Percentiles rank a stretch among this genome's conserved stretches.
phyloP scores from a whole-genome alignment of 805 yeast genomes.

The Lipomyces japonicus region DNA sequence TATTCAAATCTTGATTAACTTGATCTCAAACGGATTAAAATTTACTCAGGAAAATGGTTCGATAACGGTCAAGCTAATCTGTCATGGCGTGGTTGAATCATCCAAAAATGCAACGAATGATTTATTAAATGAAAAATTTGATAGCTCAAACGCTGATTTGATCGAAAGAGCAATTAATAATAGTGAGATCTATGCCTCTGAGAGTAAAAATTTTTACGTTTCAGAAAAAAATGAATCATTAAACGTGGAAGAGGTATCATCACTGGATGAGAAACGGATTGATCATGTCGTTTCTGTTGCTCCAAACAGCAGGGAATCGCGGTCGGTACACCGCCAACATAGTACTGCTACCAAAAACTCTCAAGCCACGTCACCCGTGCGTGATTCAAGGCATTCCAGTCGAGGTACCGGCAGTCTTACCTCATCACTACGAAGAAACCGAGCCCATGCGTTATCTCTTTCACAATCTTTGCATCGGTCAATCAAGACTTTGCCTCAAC shows the following conservation, averaged over 20 bases:
- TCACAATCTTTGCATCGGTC: slow-evolving; percentile 3
- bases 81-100: slow-evolving; percentile 62
- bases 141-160: neutral
- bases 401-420: neutral
- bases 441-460: slow-evolving; percentile 6
- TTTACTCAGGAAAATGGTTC: slow-evolving; percentile 68
- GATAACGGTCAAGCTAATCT: slow-evolving; percentile 31
- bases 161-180: neutral
- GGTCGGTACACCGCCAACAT: neutral
- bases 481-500: neutral
- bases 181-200: neutral
- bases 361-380: neutral
- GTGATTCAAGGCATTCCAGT: neutral
- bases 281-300: neutral
- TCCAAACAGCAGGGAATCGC: neutral
- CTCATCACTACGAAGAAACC: slow-evolving; percentile 4
- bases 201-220: neutral
- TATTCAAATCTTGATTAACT: slow-evolving; percentile 85
- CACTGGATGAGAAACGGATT: neutral
- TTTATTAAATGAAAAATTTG: neutral
- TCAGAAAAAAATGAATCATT: neutral
- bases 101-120: neutral
- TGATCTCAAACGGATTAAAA: slow-evolving; percentile 85
- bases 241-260: no score
- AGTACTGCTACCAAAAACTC: neutral